Base-by-base conservation (phyloP, 2,329 filamentous ascomycete species). In the Arthrobotrys pseudoclavata region DNA sequence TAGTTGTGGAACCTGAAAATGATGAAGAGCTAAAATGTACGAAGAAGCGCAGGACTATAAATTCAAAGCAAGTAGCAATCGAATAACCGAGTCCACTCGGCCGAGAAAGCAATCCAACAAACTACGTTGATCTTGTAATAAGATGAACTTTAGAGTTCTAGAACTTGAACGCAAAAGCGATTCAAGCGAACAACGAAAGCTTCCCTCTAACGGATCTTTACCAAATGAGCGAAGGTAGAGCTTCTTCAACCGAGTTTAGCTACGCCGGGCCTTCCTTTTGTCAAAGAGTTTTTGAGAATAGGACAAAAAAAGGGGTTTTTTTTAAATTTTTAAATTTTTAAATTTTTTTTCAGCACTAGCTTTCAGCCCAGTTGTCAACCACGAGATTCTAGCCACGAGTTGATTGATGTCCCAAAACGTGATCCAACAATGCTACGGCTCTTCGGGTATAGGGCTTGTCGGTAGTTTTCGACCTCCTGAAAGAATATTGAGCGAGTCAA, bases 331-430 rank as follows among this genome's bases (percentile, higher is more conserved):
- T n/a, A n/a, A n/a, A n/a, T n/a, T n/a, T n/a, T n/a, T n/a, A n/a
- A n/a, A n/a, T n/a, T n/a, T n/a, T 34, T 55, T 53, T 62, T 34
- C 40, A 69, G 40, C 52, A 18, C 52, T 63, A 66, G 71, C 57
- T 69, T 34, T 75, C 40, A 55, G 31, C 20, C 31, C 12, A 29
- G 47, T 24, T 61, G 62, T 55, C 50, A 68, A 47, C 53, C 53
- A 68, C 64, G 40, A 70, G 50, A 29, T 70, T 69, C 72, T 67
- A 61, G 64, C 71, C 72, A 70, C 48, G 24, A 22, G 60, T 70
- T 50, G 47, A 29, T 70, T 50, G 47, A 37, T 60, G 31, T 29
- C 47, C n/a, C 22, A 52, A 42, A 62, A n/a, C 34, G 47, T 20
- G 9, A 31, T 47, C 37, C 42, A 60, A 50, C 40, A 37, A 37